phyloP scores from a whole-genome alignment of 2,329 filamentous ascomycete species.

The Penicillium paneum region DNA sequence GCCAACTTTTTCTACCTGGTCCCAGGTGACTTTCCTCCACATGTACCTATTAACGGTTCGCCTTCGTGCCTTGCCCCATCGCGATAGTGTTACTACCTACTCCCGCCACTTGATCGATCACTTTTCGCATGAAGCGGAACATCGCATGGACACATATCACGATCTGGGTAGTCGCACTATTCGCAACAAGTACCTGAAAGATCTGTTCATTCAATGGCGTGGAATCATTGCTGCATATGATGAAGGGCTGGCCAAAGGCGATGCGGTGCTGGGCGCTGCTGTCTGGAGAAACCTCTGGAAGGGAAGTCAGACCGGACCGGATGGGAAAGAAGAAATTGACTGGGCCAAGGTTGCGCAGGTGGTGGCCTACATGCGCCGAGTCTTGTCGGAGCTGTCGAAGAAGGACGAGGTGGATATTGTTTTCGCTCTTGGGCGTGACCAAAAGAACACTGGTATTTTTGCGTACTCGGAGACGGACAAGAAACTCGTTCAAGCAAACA shows the following conservation, averaged over 20 bases:
- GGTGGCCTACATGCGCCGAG: conserved; percentile 61
- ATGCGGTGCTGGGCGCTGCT: conserved; percentile 57
- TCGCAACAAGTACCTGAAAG: conserved; percentile 67
- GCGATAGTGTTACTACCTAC: conserved; percentile 68
- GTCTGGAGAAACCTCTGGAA: conserved; percentile 95
- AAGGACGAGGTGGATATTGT: conserved; percentile 54
- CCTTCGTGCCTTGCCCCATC: conserved; percentile 69
- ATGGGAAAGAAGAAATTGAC: conserved; percentile 52
- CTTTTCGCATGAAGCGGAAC: conserved; percentile 67
- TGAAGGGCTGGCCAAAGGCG: conserved; percentile 46
- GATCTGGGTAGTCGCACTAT: conserved; percentile 52
- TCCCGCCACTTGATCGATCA: conserved; percentile 91
- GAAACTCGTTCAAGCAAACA: conserved; percentile 36
- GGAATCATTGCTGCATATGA: conserved; percentile 70
- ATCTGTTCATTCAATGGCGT: conserved; percentile 90
- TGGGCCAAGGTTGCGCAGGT: conserved; percentile 59
- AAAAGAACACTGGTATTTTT: conserved; percentile 36
- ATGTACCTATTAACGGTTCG: conserved; percentile 87
- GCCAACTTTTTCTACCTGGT: conserved; percentile 93
- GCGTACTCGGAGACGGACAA: conserved; percentile 37
- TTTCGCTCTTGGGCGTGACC: conserved; percentile 47
- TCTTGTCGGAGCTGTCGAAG: conserved; percentile 53
- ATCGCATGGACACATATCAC: conserved; percentile 60
- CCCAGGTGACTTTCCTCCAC: conserved; percentile 92
- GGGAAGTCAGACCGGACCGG: conserved; percentile 51